Evolutionary conservation across 257 asterid genomes (phyloP).

Genomic region (Eustoma russellianum): DNA sequence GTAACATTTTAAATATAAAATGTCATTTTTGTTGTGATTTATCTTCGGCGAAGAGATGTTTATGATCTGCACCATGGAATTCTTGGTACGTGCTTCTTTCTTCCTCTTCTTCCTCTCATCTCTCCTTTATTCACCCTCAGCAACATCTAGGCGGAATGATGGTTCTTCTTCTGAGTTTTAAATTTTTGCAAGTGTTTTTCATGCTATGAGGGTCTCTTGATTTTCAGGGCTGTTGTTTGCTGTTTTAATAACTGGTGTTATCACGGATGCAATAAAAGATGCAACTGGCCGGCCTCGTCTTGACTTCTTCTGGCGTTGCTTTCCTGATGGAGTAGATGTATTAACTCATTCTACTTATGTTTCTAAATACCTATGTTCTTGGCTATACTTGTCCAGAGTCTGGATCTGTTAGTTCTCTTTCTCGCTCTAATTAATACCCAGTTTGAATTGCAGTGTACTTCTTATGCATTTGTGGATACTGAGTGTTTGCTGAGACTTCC

Average conservation of each 20-base stretch:
- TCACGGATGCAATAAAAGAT: slow-evolving; percentile 73
- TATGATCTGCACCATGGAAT: slow-evolving; percentile 75
- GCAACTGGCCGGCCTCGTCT: slow-evolving; percentile 91
- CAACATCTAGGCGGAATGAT: too few species aligned
- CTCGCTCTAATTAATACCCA: too few species aligned
- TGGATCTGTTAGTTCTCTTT: too few species aligned
- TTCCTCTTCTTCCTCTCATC: slow-evolving; percentile 2
- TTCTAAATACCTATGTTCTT: too few species aligned
- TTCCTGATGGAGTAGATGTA: slow-evolving; percentile 68
- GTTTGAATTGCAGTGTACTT: too few species aligned
- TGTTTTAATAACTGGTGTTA: slow-evolving; percentile 62
- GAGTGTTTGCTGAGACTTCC: too few species aligned
- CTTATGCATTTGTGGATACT: too few species aligned
- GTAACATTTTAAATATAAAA: too few species aligned
- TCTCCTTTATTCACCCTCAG: not conserved
- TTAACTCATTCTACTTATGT: too few species aligned
- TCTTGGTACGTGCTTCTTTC: slow-evolving; percentile 36
- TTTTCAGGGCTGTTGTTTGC: slow-evolving; percentile 64
- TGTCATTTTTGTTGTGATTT: slow-evolving; percentile 45
- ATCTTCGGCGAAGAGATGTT: slow-evolving; percentile 58
- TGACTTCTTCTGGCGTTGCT: slow-evolving; percentile 86
- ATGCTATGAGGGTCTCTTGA: slow-evolving; percentile 3
- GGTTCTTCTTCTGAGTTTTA: not conserved
- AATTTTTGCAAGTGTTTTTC: not conserved
- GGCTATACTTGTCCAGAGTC: too few species aligned